phyloP scores from a whole-genome alignment of 2,329 filamentous ascomycete genomes.

The Talaromyces funiculosus region DNA sequence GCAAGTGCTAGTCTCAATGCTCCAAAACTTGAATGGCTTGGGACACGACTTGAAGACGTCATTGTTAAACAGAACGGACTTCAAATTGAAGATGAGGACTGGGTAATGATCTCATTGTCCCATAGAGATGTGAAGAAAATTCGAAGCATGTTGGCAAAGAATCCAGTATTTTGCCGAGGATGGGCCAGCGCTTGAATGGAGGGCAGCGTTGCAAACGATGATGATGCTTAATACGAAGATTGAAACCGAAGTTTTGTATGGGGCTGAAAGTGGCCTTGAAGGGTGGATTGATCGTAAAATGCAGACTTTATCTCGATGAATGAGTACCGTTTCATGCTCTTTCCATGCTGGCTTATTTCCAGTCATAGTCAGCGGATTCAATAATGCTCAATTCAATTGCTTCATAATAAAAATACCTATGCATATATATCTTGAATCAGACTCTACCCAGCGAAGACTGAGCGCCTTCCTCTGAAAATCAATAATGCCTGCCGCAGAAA shows the following conservation, averaged over 20 bases:
- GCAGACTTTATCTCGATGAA: constrained; percentile 3
- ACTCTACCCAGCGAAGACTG: not conserved
- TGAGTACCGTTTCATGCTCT: not conserved
- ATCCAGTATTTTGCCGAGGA: constrained; percentile 38
- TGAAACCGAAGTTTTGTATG: constrained; percentile 54
- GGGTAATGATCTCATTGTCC: constrained; percentile 43
- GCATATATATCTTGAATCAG: not conserved
- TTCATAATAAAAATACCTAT: not conserved
- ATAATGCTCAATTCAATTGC: not conserved
- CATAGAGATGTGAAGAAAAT: constrained; percentile 52
- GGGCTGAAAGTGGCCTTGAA: constrained; percentile 37
- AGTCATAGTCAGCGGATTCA: not conserved
- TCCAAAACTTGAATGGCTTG: constrained; percentile 52
- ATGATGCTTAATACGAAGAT: constrained; percentile 58
- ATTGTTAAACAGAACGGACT: constrained; percentile 23
- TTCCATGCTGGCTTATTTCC: not conserved
- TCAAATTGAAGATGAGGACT: constrained; percentile 19
- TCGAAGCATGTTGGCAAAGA: constrained; percentile 47
- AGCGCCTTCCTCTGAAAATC: not conserved
- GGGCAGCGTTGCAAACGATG: constrained; percentile 54
- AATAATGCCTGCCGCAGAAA: constrained; percentile 4
- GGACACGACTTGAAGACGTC: constrained; percentile 44
- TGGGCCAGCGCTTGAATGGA: constrained; percentile 43
- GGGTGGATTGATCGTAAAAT: constrained; percentile 40
- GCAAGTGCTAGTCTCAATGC: constrained; percentile 46